Percentiles rank a stretch among this genome's conserved stretches.
These are phyloP conservation scores for Yamadazyma diddensiae DNA, from an alignment of 1,139 yeast species.

Conservation along the genomic window DNA sequence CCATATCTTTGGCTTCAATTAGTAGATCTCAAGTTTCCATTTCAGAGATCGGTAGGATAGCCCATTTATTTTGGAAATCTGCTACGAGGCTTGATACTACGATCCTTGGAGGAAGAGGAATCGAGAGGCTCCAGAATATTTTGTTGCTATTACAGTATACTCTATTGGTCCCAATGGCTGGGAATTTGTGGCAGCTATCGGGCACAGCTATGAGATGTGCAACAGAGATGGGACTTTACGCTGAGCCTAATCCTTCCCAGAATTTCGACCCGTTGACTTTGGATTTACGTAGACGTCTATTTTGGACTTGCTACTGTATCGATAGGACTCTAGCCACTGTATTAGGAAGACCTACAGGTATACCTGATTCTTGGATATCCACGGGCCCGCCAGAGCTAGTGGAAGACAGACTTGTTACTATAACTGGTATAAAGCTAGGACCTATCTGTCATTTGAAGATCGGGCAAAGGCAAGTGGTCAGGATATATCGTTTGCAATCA, in stretches of 20 bases:
- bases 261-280: slow-evolving; percentile 10
- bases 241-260: slow-evolving; percentile 11
- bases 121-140: slow-evolving; percentile 11
- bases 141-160: slow-evolving; percentile 11
- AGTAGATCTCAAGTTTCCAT: slow-evolving; percentile 10
- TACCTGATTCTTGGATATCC: slow-evolving; percentile 12
- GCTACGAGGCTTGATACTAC: slow-evolving; percentile 6
- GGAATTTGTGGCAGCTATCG: slow-evolving; percentile 13
- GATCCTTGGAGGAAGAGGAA: slow-evolving; percentile 7
- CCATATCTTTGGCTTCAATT: slow-evolving; percentile 12
- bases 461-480: slow-evolving; percentile 10
- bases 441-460: slow-evolving; percentile 12
- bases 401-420: slow-evolving; percentile 11
- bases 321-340: slow-evolving; percentile 12
- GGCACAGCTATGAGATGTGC: slow-evolving; percentile 13
- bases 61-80: slow-evolving; percentile 13
- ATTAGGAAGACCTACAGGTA: slow-evolving; percentile 12
- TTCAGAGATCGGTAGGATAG: slow-evolving; percentile 12
- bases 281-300: slow-evolving; percentile 11
- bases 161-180: slow-evolving; percentile 13
- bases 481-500: slow-evolving; percentile 12
- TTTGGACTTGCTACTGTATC: slow-evolving; percentile 13
- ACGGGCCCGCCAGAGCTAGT: slow-evolving; percentile 9
- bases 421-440: slow-evolving; percentile 8
- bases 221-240: slow-evolving; percentile 13